Evolutionary conservation across 768 basidiomycete species (phyloP).

Genomic region (Daedaleopsis sinensis): DNA sequence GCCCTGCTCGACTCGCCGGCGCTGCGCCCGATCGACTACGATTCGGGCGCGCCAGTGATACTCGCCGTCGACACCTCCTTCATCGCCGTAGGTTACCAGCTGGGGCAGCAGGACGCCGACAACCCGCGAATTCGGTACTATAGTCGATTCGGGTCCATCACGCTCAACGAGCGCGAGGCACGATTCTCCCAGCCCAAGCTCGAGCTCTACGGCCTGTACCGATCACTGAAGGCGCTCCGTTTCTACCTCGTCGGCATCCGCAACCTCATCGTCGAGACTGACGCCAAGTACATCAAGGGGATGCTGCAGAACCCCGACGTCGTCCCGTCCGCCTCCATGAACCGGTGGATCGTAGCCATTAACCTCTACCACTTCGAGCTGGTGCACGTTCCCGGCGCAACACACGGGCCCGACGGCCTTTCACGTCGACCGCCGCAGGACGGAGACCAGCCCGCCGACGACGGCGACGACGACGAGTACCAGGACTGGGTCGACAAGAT

Average conservation of each 20-base stretch:
- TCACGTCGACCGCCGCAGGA: constrained; percentile 21
- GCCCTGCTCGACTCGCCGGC: constrained; percentile 10
- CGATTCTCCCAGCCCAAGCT: constrained; percentile 29
- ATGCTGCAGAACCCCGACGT: constrained; percentile 43
- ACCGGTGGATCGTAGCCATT: constrained; percentile 45
- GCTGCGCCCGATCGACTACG: constrained; percentile 26
- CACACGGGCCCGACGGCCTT: constrained; percentile 34
- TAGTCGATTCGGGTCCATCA: constrained; percentile 41
- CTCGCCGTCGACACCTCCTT: constrained; percentile 30
- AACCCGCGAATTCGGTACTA: constrained; percentile 23
- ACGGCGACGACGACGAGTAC: not conserved
- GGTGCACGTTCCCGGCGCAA: constrained; percentile 37
- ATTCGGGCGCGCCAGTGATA: constrained; percentile 11
- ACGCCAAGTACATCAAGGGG: constrained; percentile 40
- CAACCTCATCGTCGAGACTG: constrained; percentile 39
- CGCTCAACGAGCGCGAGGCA: constrained; percentile 32
- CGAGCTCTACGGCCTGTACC: constrained; percentile 28
- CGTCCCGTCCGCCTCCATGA: constrained; percentile 39
- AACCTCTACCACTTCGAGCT: constrained; percentile 39
- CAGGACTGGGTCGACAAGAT: constrained; percentile 12
- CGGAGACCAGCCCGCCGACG: not conserved
- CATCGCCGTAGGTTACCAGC: constrained; percentile 29
- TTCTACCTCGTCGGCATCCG: constrained; percentile 10
- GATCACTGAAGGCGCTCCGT: constrained; percentile 1
- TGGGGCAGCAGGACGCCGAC: constrained; percentile 27